A percentile compares a stretch with the other conserved stretches of the same genome.
Evolutionary conservation across 352 stramenopile species (phyloP).

Genomic region (Pythium rishiriense): DNA sequence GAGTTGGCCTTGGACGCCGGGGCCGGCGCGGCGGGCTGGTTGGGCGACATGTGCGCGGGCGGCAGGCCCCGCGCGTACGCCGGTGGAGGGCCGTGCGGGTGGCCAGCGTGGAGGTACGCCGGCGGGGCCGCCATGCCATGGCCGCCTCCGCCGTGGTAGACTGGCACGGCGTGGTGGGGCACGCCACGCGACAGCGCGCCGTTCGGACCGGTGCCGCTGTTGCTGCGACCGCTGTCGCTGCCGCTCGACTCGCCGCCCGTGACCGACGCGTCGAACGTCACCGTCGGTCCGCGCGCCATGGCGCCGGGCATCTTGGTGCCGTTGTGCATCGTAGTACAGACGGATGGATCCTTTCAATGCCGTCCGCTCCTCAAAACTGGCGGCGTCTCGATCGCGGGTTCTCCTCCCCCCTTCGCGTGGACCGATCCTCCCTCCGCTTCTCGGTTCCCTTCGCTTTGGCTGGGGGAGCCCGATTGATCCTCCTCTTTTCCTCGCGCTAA

Average conservation of each 20-base stretch:
- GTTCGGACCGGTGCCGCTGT: conserved; percentile 1
- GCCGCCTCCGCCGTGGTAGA: conserved; percentile 1
- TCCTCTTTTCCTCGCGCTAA: too few relatives aligned
- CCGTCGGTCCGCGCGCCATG: conserved; percentile 34
- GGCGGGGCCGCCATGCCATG: too few relatives aligned
- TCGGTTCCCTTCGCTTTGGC: too few relatives aligned
- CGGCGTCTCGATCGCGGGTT: background rate
- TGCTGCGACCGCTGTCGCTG: conserved; percentile 41
- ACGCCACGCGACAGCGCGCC: background rate
- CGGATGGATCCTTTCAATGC: too few relatives aligned
- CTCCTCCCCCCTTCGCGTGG: too few relatives aligned
- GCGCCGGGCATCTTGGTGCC: conserved; percentile 38
- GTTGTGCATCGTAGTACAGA: conserved; percentile 36
- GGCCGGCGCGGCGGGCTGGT: background rate
- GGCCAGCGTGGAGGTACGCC: background rate
- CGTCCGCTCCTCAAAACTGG: too few relatives aligned
- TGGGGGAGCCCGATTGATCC: background rate
- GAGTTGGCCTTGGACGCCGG: conserved; percentile 33
- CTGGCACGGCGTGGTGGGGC: background rate
- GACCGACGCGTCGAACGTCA: conserved; percentile 74
- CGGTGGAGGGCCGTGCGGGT: background rate
- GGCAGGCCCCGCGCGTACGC: conserved; percentile 2
- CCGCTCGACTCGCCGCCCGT: conserved; percentile 47
- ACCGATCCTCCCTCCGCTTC: background rate
- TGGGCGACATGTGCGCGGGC: conserved; percentile 18